Percentiles rank a stretch among this genome's conserved stretches.
Evolutionary conservation across 805 yeast genomes (phyloP).

Genomic region (Saccharomyces mikatae): DNA sequence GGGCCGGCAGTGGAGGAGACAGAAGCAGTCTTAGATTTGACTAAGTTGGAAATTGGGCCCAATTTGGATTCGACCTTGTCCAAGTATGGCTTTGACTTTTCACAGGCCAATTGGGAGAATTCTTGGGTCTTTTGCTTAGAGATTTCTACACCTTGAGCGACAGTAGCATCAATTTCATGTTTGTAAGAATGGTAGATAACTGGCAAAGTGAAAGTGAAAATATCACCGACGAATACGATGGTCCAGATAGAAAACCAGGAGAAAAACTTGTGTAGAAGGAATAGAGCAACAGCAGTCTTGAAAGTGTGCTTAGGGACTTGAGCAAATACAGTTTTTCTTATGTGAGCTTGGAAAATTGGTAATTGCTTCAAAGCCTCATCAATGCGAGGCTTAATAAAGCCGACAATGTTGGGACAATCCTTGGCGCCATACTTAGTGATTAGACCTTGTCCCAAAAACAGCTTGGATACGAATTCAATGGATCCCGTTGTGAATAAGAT

Average conservation of each 20-base stretch:
- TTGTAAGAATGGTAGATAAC: conserved; percentile 64
- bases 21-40: conserved; percentile 34
- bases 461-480: conserved; percentile 69
- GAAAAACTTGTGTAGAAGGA: conserved; percentile 60
- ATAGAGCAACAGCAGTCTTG: conserved; percentile 62
- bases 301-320: conserved; percentile 65
- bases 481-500: conserved; percentile 57
- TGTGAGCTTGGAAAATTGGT: conserved; percentile 43
- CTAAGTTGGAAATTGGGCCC: conserved; percentile 58
- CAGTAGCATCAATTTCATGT: conserved; percentile 64
- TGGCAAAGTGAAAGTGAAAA: conserved; percentile 68
- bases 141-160: conserved; percentile 37
- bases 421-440: conserved; percentile 66
- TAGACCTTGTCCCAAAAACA: conserved; percentile 68
- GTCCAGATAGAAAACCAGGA: conserved; percentile 69
- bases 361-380: conserved; percentile 30
- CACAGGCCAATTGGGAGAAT: conserved; percentile 41
- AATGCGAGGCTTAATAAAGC: conserved; percentile 25
- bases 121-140: conserved; percentile 45
- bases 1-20: conserved; percentile 51
- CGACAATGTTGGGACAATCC: conserved; percentile 30
- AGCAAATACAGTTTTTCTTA: conserved; percentile 55
- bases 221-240: conserved; percentile 47
- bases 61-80: conserved; percentile 49
- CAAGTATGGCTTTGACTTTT: conserved; percentile 52